A percentile compares a stretch with the other conserved stretches of the same genome.
phyloP scores from a whole-genome alignment of 257 asterid genomes.

The Scutellaria galericulata region DNA sequence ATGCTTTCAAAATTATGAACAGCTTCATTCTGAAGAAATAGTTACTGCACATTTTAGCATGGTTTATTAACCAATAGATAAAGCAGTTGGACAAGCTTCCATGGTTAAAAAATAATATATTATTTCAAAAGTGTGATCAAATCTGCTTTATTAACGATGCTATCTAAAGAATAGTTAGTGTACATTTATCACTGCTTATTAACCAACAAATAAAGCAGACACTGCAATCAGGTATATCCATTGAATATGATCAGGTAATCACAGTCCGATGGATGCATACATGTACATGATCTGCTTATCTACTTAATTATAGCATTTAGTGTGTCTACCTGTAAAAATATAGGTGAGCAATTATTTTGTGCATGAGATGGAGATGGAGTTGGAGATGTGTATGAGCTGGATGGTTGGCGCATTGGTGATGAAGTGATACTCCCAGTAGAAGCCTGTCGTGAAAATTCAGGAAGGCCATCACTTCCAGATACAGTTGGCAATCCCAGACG shows the following conservation, averaged over 20 bases:
- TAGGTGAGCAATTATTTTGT: conserved; percentile 86
- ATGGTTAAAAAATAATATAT: conserved; percentile 1
- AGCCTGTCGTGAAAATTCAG: conserved; percentile 80
- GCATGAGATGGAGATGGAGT: conserved; percentile 73
- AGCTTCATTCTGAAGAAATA: conserved; percentile 22
- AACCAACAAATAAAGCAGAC: conserved; percentile 9
- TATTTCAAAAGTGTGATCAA: conserved; percentile 1
- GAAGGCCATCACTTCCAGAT: conserved; percentile 68
- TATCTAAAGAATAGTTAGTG: conserved; percentile 8
- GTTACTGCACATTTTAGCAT: conserved; percentile 20
- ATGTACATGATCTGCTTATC: conserved; percentile 20
- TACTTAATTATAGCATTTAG: background rate
- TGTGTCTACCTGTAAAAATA: conserved; percentile 81
- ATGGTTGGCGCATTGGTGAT: conserved; percentile 77
- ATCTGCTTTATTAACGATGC: conserved; percentile 22
- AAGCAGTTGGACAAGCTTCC: conserved; percentile 26
- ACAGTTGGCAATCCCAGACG: conserved; percentile 84
- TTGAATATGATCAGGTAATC: background rate
- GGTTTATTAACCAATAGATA: conserved; percentile 21
- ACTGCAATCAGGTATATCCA: conserved; percentile 14
- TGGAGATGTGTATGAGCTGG: conserved; percentile 65
- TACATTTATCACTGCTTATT: conserved; percentile 23
- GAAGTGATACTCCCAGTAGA: conserved; percentile 70
- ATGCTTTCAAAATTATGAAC: conserved; percentile 4
- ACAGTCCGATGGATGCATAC: conserved; percentile 16